Evolutionary conservation across 306 rosid species (phyloP).

Genomic region (Fagus crenata): DNA sequence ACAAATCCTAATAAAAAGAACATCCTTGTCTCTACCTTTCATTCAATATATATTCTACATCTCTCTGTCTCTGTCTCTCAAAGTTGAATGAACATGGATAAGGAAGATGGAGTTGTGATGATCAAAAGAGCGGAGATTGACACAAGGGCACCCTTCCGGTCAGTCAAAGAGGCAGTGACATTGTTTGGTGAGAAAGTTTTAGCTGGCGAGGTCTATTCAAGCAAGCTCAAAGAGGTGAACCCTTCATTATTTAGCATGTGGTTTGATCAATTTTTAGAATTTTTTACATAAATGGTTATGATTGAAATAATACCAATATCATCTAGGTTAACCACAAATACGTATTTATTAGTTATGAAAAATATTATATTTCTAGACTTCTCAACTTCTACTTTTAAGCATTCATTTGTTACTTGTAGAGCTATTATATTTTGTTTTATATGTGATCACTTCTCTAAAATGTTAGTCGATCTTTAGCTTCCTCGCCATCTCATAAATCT

Average conservation of each 20-base stretch:
- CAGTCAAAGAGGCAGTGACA: slow-evolving; percentile 86
- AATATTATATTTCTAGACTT: no score
- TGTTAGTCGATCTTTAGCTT: no score
- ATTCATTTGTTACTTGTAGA: no score
- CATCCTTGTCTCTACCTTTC: slow-evolving; percentile 2
- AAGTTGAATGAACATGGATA: slow-evolving; percentile 38
- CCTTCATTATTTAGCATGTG: background rate
- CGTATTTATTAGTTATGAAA: no score
- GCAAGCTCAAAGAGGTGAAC: slow-evolving; percentile 66
- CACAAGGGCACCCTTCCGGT: slow-evolving; percentile 70
- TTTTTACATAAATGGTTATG: no score
- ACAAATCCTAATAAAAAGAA: background rate
- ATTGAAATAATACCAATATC: no score
- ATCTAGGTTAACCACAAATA: no score
- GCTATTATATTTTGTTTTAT: no score
- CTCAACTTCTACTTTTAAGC: no score
- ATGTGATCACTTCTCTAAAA: no score
- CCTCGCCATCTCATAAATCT: no score
- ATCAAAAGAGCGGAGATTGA: slow-evolving; percentile 74
- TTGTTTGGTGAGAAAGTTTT: slow-evolving; percentile 78
- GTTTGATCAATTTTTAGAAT: background rate
- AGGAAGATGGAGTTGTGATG: slow-evolving; percentile 34
- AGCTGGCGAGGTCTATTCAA: slow-evolving; percentile 65
- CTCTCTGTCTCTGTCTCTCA: background rate
- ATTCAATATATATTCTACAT: background rate